Evolutionary conservation across 768 basidiomycete genomes (phyloP).

Genomic region (Phylloporus arenicola): DNA sequence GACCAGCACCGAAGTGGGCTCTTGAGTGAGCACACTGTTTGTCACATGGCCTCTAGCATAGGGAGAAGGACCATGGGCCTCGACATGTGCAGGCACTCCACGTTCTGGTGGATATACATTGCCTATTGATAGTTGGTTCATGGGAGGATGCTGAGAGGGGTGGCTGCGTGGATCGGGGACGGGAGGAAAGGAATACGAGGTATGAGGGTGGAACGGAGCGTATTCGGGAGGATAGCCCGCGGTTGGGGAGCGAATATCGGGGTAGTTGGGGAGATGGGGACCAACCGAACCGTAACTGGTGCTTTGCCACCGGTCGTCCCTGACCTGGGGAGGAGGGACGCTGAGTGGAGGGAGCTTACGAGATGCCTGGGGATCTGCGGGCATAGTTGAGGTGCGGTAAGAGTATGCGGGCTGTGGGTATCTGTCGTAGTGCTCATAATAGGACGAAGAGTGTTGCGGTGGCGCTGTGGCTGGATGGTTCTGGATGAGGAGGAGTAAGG

Average conservation of each 20-base stretch:
- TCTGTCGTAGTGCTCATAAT: conserved; percentile 57
- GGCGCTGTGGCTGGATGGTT: conserved; percentile 32
- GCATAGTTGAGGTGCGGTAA: conserved; percentile 44
- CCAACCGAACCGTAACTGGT: conserved; percentile 34
- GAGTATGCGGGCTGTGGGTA: conserved; percentile 38
- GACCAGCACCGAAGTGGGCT: conserved; percentile 32
- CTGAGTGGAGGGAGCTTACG: conserved; percentile 56
- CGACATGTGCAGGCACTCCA: conserved; percentile 37
- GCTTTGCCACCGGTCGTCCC: conserved; percentile 47
- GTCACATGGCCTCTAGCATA: conserved; percentile 43
- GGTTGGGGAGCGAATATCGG: conserved; percentile 57
- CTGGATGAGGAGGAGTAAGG: not conserved
- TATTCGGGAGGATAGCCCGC: conserved; percentile 57
- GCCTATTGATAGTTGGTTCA: conserved; percentile 26
- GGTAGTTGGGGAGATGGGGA: conserved; percentile 33
- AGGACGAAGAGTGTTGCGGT: conserved; percentile 43
- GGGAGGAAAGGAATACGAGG: conserved; percentile 29
- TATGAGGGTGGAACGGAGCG: conserved; percentile 38
- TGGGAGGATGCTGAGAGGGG: conserved; percentile 19
- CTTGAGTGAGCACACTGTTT: conserved; percentile 29
- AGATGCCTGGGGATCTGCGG: conserved; percentile 44
- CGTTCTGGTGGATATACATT: conserved; percentile 29
- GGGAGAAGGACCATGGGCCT: conserved; percentile 38
- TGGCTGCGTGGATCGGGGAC: conserved; percentile 36
- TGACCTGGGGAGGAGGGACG: conserved; percentile 36